Evolutionary conservation across 306 rosid species (phyloP).

Genomic region (Luffa aegyptiaca): DNA sequence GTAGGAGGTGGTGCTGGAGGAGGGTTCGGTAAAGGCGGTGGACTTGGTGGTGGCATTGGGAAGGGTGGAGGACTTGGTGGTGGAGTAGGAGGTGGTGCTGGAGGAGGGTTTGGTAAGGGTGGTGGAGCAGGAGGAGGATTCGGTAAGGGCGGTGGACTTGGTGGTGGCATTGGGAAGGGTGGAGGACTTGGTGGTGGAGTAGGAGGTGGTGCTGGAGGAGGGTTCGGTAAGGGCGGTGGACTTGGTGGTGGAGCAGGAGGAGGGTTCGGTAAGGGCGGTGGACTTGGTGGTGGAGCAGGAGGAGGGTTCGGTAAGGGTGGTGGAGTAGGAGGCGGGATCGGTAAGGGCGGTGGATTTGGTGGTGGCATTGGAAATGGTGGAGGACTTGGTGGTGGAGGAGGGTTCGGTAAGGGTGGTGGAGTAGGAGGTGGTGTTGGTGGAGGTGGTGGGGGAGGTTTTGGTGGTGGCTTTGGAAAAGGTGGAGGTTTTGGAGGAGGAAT

Average conservation of each 20-base stretch:
- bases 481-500: neutral
- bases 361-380: too few species aligned
- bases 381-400: slow-evolving; percentile 12
- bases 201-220: slow-evolving; percentile 12
- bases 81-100: slow-evolving; percentile 1
- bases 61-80: slow-evolving; percentile 8
- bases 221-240: neutral
- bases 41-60: neutral
- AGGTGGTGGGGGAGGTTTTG: neutral
- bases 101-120: too few species aligned
- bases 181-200: slow-evolving; percentile 13
- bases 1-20: too few species aligned
- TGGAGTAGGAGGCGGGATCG: neutral
- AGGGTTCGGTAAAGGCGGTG: slow-evolving; percentile 18
- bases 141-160: slow-evolving; percentile 28
- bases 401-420: slow-evolving; percentile 6
- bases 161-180: slow-evolving; percentile 13
- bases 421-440: slow-evolving; percentile 18
- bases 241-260: slow-evolving; percentile 17
- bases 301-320: slow-evolving; percentile 10
- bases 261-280: slow-evolving; percentile 18
- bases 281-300: slow-evolving; percentile 19
- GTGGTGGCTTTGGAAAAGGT: neutral
- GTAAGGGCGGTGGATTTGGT: slow-evolving; percentile 8
- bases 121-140: neutral